Conservation (phyloP, 345 rosid genomes). For the Garcia nutans region DNA sequence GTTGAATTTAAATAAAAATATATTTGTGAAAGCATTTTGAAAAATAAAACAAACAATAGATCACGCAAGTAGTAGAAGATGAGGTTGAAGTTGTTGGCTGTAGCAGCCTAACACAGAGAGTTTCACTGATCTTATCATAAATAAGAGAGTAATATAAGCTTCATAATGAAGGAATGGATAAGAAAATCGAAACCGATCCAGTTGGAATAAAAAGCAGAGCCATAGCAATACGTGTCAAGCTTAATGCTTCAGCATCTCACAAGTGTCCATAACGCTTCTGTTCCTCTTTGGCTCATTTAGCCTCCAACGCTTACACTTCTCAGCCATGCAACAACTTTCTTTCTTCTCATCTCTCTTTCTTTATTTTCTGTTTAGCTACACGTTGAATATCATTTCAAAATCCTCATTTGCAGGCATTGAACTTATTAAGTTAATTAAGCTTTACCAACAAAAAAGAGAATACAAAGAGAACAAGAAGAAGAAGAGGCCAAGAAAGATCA, state of each 20-base stretch:
- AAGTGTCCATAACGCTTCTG: slow-evolving; percentile 38
- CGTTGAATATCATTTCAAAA: too few relatives aligned
- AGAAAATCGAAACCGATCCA: slow-evolving; percentile 3
- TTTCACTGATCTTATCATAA: neutral
- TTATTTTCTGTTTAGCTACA: neutral
- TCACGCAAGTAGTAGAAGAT: neutral
- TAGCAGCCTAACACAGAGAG: too few relatives aligned
- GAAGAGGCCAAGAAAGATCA: neutral
- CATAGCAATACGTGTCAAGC: slow-evolving; percentile 31
- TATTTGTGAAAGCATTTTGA: too few relatives aligned
- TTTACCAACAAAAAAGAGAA: neutral
- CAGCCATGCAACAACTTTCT: slow-evolving; percentile 28
- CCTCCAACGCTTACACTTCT: slow-evolving; percentile 31
- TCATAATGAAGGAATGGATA: neutral
- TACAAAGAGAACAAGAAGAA: neutral
- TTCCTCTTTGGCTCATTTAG: slow-evolving; percentile 15
- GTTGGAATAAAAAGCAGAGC: neutral
- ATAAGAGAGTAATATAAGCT: neutral
- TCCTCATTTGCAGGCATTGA: neutral
- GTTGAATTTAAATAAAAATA: too few relatives aligned
- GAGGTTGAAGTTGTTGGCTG: neutral
- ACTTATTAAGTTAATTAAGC: neutral
- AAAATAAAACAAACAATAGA: too few relatives aligned
- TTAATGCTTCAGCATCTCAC: slow-evolving; percentile 19
- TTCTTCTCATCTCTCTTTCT: neutral